These are phyloP conservation scores for Salix viminalis DNA, from an alignment of 345 rosid genomes.

Conservation along the genomic window DNA sequence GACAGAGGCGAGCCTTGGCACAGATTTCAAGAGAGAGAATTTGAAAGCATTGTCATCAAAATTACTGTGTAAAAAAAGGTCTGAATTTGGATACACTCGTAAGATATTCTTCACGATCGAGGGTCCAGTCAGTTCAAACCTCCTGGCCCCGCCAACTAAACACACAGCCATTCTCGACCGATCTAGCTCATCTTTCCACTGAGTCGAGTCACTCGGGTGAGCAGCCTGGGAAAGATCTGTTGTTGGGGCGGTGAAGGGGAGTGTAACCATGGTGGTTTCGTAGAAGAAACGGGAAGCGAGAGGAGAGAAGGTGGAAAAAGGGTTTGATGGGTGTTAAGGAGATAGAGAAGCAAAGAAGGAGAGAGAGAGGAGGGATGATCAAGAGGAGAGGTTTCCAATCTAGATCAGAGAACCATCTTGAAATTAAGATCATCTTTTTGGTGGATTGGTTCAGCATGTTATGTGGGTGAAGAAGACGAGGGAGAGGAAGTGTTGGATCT, in stretches of 20 bases:
- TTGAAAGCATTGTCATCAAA: slow-evolving; percentile 64
- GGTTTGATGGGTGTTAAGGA: slow-evolving; percentile 2
- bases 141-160: slow-evolving; percentile 88
- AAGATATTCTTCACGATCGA: slow-evolving; percentile 71
- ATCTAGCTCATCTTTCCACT: neutral
- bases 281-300: slow-evolving; percentile 3
- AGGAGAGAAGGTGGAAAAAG: slow-evolving; percentile 16
- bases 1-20: slow-evolving; percentile 64
- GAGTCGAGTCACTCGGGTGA: neutral
- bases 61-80: slow-evolving; percentile 81
- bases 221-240: neutral
- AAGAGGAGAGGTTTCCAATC: slow-evolving; percentile 13
- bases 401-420: slow-evolving; percentile 10
- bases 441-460: neutral
- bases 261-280: neutral
- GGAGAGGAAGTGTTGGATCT: neutral
- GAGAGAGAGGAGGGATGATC: slow-evolving; percentile 7
- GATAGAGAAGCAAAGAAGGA: slow-evolving; percentile 11
- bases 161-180: slow-evolving; percentile 74
- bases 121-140: slow-evolving; percentile 88
- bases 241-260: neutral
- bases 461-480: neutral
- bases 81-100: slow-evolving; percentile 63
- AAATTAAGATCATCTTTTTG: neutral
- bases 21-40: slow-evolving; percentile 51